These are phyloP conservation scores for Plasmodium relictum DNA, from an alignment of 169 alveolate species.

Conservation along the genomic window DNA sequence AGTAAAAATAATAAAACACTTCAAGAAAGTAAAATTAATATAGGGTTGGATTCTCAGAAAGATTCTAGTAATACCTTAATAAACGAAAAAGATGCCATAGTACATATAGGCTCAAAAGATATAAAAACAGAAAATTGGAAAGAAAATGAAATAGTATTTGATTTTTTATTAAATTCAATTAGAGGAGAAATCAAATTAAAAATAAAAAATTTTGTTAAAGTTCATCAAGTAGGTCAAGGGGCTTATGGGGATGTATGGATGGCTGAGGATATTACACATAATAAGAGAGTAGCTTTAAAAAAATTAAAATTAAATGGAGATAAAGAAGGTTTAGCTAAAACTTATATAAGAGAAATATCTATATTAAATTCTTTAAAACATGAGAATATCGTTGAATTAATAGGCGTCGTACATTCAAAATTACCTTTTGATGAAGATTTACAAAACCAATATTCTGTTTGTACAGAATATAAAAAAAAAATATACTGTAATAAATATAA, in stretches of 20 bases:
- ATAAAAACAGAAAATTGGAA: not conserved
- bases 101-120: conserved; percentile 1
- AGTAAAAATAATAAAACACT: too few species aligned
- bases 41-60: not conserved
- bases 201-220: conserved; percentile 85
- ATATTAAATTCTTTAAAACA: conserved; percentile 88
- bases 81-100: conserved; percentile 13
- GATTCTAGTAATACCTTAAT: not conserved
- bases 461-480: too few species aligned
- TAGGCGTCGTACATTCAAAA: conserved; percentile 88
- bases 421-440: conserved; percentile 15
- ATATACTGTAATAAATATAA: too few species aligned
- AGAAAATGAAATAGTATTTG: conserved; percentile 12
- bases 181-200: conserved; percentile 57
- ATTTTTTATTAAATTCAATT: conserved; percentile 30
- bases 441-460: too few species aligned
- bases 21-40: too few species aligned
- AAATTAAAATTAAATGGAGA: conserved; percentile 89
- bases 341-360: conserved; percentile 90
- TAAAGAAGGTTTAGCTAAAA: conserved; percentile 92
- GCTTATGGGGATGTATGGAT: conserved; percentile 94
- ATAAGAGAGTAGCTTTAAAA: conserved; percentile 89
- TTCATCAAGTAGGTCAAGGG: conserved; percentile 93
- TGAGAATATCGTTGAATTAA: conserved; percentile 86
- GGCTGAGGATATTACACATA: conserved; percentile 89